phyloP scores from a whole-genome alignment of 768 basidiomycete species.

The Rhodosporidiobolus sp. region DNA sequence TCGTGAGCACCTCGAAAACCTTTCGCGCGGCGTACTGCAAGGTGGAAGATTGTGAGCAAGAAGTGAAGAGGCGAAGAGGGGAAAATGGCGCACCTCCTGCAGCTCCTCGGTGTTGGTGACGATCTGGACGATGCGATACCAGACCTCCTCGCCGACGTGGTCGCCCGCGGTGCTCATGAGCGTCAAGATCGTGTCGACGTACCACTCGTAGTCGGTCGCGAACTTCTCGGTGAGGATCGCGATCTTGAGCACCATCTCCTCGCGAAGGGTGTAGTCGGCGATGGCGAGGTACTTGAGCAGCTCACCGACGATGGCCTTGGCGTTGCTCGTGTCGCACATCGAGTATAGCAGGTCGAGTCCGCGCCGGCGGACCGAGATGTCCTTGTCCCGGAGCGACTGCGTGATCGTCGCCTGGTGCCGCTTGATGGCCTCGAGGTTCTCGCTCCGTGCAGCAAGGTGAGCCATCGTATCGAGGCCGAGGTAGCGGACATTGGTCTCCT shows the following conservation, averaged over 20 bases:
- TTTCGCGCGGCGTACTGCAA: conserved; percentile 78
- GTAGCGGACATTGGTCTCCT: conserved; percentile 97
- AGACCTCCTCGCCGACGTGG: conserved; percentile 98
- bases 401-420: conserved; percentile 95
- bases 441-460: conserved; percentile 89
- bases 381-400: conserved; percentile 87
- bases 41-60: not conserved
- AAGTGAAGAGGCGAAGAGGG: not conserved
- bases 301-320: conserved; percentile 92
- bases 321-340: conserved; percentile 98
- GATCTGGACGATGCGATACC: conserved; percentile 96
- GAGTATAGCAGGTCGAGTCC: conserved; percentile 95
- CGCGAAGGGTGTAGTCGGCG: conserved; percentile 93
- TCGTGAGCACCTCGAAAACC: conserved; percentile 80
- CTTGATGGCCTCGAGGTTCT: conserved; percentile 87
- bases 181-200: conserved; percentile 94
- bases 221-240: conserved; percentile 99
- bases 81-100: conserved; percentile 56
- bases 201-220: conserved; percentile 65
- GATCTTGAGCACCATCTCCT: conserved; percentile 99
- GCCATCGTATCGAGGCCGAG: conserved; percentile 97
- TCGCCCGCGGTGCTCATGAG: conserved; percentile 96
- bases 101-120: conserved; percentile 97
- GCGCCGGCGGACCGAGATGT: conserved; percentile 89
- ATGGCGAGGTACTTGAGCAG: conserved; percentile 86